Evolutionary conservation across 164 flowering plant genomes (phyloP), one percentile per base, ranked within the genome.

Genomic region (Magnolia kwangsiensis): DNA sequence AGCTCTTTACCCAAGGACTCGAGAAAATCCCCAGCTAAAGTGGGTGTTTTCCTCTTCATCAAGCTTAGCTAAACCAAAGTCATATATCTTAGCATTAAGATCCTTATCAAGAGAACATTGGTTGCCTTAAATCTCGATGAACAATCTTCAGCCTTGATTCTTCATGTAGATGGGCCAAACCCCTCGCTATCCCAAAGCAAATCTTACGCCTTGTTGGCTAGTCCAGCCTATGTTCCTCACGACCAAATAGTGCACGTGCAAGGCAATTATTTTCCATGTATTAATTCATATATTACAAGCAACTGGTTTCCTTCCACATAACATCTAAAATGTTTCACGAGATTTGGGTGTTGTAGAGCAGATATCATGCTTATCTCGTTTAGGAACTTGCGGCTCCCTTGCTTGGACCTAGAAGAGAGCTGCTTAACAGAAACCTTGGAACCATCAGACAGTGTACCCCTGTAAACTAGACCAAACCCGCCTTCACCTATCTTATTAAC

Each of bases 61-160:
- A 73, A 90, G 92, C 83, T 72, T 89, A 13, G 94, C 94, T 81
- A 90, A 77, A 24, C 94, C 94, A 79, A 90, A 90, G 69, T 90
- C 91, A 9, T 91, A 90, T 78, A 90, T 88, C 78, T 87, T 90
- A 13, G 94, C 84, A 24, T 82, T 86, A 14, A 90, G 73, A 68
- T 89, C 80, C 66, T 75, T 77, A 76, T 88, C 94, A 76, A 90
- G 90, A 90, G 81, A 18, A 90, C 84, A 80, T 90, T 90, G 8
- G 90, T 85, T 27, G 84, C 88, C 78, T 90, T 71, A 90, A 89
- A 82, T 90, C 94, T 81, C 92, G 79, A 73, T 90, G 94, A 73
- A 90, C 91, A 78, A 90, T 89, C 76, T 87, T 90, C 23, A 90
- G 79, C 27, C 77, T 81, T 29, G 94, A 89, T 79, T 90, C 94